phyloP scores from a whole-genome alignment of 2,329 filamentous ascomycete species.

The Fusarium euwallaceae region DNA sequence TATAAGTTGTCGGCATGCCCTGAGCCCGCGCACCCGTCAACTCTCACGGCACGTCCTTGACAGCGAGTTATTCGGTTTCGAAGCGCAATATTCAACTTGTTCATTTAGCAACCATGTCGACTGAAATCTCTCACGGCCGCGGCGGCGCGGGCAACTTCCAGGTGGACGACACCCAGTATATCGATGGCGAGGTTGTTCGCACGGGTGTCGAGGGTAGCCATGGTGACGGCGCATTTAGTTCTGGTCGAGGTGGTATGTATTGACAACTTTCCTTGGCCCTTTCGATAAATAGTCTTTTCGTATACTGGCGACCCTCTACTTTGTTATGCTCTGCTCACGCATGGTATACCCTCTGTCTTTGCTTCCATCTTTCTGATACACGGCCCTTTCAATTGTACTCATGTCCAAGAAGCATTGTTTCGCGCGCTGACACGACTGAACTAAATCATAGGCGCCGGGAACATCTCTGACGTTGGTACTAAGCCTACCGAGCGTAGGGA shows the following conservation, averaged over 20 bases:
- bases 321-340: background rate
- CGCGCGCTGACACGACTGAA: slow-evolving; percentile 16
- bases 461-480: slow-evolving; percentile 66
- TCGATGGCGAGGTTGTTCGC: slow-evolving; percentile 73
- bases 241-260: slow-evolving; percentile 68
- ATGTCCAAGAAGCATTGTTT: background rate
- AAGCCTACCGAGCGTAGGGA: slow-evolving; percentile 60
- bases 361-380: background rate
- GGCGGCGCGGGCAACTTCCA: slow-evolving; percentile 74
- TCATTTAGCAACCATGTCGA: slow-evolving; percentile 47
- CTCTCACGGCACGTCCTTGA: background rate
- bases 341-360: background rate
- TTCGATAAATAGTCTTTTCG: background rate
- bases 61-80: background rate
- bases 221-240: slow-evolving; percentile 69
- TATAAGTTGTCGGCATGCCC: slow-evolving; percentile 47
- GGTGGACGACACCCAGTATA: slow-evolving; percentile 69
- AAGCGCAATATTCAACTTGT: slow-evolving; percentile 2
- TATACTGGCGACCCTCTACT: slow-evolving; percentile 6
- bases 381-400: background rate
- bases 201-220: slow-evolving; percentile 67
- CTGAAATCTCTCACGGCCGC: slow-evolving; percentile 71
- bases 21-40: slow-evolving; percentile 24
- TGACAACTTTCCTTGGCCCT: slow-evolving; percentile 1
- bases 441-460: slow-evolving; percentile 63